A percentile compares a stretch with the other conserved stretches of the same genome.
phyloP scores from a whole-genome alignment of 2,329 filamentous ascomycete genomes.

The Trichoderma sp. region DNA sequence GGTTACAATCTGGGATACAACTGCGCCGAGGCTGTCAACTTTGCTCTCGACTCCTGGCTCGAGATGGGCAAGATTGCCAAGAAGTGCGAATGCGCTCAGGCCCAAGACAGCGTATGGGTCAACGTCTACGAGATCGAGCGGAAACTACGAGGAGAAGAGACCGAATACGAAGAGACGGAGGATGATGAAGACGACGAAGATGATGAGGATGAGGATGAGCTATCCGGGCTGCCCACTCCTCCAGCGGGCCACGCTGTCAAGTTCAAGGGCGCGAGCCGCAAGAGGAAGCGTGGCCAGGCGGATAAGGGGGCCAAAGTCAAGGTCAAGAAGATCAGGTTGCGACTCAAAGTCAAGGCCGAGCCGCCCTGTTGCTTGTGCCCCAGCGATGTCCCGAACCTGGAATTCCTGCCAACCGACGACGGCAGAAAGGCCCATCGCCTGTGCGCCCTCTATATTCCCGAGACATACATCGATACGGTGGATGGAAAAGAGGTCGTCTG shows the following conservation, averaged over 20 bases:
- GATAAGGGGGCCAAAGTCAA: slow-evolving; percentile 52
- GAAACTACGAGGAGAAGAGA: slow-evolving; percentile 85
- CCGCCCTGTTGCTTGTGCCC: slow-evolving; percentile 91
- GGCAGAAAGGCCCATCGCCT: slow-evolving; percentile 84
- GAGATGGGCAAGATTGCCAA: slow-evolving; percentile 94
- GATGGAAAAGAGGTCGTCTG: slow-evolving; percentile 73
- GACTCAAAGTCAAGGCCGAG: slow-evolving; percentile 69
- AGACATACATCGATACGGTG: slow-evolving; percentile 79
- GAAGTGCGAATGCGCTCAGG: slow-evolving; percentile 92
- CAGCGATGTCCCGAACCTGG: slow-evolving; percentile 80
- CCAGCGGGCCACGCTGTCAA: slow-evolving; percentile 73
- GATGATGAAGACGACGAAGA: slow-evolving; percentile 70
- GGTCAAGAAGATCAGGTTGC: slow-evolving; percentile 80
- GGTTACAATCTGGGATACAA: slow-evolving; percentile 98
- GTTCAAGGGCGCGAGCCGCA: slow-evolving; percentile 61
- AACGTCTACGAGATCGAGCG: slow-evolving; percentile 95
- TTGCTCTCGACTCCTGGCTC: slow-evolving; percentile 92
- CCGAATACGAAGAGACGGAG: slow-evolving; percentile 74
- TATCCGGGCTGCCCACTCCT: slow-evolving; percentile 75
- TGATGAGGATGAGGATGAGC: slow-evolving; percentile 63
- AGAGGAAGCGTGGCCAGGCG: slow-evolving; percentile 54
- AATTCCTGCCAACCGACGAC: slow-evolving; percentile 84
- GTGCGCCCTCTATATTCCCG: slow-evolving; percentile 88
- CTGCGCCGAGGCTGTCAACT: slow-evolving; percentile 98
- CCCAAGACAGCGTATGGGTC: slow-evolving; percentile 97